Percentiles rank a stretch among this genome's conserved stretches.
phyloP scores from a whole-genome alignment of 2,329 filamentous ascomycete species.

The Neurospora sp. region DNA sequence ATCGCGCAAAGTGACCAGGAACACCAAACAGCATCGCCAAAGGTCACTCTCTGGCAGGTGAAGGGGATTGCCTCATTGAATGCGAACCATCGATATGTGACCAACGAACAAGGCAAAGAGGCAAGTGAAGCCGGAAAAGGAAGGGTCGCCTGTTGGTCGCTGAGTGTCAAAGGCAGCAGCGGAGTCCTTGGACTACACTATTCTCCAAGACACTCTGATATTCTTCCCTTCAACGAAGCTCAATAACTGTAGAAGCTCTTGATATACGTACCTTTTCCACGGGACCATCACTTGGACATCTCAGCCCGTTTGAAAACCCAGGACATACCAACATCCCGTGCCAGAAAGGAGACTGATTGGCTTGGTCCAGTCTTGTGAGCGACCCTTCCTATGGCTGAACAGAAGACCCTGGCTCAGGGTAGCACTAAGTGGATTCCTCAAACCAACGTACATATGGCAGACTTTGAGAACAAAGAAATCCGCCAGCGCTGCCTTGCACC shows the following conservation, averaged over 20 bases:
- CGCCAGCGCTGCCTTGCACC: not conserved
- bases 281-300: not conserved
- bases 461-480: not conserved
- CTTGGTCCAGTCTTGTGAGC: not conserved
- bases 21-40: not conserved
- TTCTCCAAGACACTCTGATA: not conserved
- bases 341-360: not conserved
- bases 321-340: not conserved
- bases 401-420: not conserved
- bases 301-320: not conserved
- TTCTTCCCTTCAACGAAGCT: not conserved
- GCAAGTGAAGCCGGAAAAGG: not conserved
- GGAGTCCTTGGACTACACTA: not conserved
- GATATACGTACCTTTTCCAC: not conserved
- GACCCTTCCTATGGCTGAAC: not conserved
- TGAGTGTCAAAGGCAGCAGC: not conserved
- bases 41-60: not conserved
- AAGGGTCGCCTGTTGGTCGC: not conserved
- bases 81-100: not conserved
- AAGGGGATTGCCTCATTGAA: not conserved
- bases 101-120: not conserved
- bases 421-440: not conserved
- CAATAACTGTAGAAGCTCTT: not conserved
- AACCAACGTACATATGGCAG: not conserved
- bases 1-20: too few relatives aligned